Conservation (phyloP, 1,284 basidiomycete genomes). For the Porodaedalea pini region DNA sequence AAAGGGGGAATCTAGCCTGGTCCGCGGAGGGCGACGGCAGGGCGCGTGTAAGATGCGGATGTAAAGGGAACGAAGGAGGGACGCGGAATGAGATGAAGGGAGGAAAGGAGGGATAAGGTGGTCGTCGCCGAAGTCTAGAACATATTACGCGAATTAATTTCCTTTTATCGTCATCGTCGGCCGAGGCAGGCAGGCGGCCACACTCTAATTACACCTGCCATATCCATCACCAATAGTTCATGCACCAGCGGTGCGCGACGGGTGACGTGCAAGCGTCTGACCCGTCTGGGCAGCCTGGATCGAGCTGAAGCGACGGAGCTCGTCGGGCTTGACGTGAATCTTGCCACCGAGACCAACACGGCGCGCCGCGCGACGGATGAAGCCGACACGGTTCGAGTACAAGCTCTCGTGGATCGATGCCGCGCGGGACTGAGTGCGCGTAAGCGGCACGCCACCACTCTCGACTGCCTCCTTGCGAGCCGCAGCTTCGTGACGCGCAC, state of each 20-base stretch:
- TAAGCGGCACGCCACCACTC: slow-evolving; percentile 70
- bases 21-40: background rate
- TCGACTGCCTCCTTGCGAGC: slow-evolving; percentile 40
- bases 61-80: background rate
- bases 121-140: background rate
- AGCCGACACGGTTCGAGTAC: slow-evolving; percentile 89
- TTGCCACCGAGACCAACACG: slow-evolving; percentile 83
- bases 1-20: background rate
- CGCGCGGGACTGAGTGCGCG: slow-evolving; percentile 83
- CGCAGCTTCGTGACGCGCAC: slow-evolving; percentile 58
- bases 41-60: background rate
- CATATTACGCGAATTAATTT: background rate
- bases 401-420: slow-evolving; percentile 91
- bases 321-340: slow-evolving; percentile 77
- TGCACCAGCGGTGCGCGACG: slow-evolving; percentile 50
- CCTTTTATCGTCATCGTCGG: background rate
- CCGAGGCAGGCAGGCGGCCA: too few species aligned
- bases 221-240: background rate
- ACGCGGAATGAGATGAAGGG: background rate
- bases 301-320: slow-evolving; percentile 78
- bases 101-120: background rate
- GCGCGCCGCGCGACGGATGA: slow-evolving; percentile 81
- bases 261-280: slow-evolving; percentile 73
- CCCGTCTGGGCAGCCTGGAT: slow-evolving; percentile 81
- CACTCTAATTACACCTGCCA: too few species aligned